Base-by-base conservation (phyloP, 2,329 filamentous ascomycete species). In the Calonectria hongkongensis region DNA sequence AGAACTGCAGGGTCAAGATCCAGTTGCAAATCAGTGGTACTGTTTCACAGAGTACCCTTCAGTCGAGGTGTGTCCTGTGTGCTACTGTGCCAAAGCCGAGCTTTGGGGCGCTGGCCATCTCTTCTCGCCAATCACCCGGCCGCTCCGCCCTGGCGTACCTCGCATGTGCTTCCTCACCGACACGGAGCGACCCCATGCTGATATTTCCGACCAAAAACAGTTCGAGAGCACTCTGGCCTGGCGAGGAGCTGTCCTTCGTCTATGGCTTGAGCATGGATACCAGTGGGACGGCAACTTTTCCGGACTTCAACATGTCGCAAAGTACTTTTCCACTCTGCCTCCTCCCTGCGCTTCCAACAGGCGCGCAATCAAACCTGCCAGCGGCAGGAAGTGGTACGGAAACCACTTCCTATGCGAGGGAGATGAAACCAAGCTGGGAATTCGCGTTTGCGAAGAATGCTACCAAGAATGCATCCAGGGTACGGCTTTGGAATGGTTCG, bases 371-470 rank as follows among this genome's bases (percentile, higher is more conserved):
- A 65, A 70, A 21, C 50, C 67, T 15, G 51, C 43, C 5, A 71
- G 36, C 21, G 47, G 30, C 4, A 43, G 71, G 2, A 70, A 71
- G 45, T 73, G 68, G 67, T 67, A 62, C n/a, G 71, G 71, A 33
- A 70, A 73, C 16, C 13, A 67, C 2, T 71, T 48, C 27, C 28
- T 54, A 25, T 65, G 51, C 18, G 15, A 47, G n/a, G 69, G 69
- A 13, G 69, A 71, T 15, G 69, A 71, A 4, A 8, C 25, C 8
- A 36, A 63, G 27, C 45, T 67, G 2, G 69, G 64, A 0, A 68
- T 71, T 25, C 30, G 58, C 16, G 50, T 73, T 9, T 73, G 71
- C 13, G 67, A 70, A 36, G 71, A 73, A 15, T 73, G 71, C 54
- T 73, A 51, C n/a, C 13, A 15, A 2, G 39, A 73, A n/a, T 70